phyloP scores from a whole-genome alignment of 164 flowering plant genomes.

The Kalanchoe fedtschenkoi region DNA sequence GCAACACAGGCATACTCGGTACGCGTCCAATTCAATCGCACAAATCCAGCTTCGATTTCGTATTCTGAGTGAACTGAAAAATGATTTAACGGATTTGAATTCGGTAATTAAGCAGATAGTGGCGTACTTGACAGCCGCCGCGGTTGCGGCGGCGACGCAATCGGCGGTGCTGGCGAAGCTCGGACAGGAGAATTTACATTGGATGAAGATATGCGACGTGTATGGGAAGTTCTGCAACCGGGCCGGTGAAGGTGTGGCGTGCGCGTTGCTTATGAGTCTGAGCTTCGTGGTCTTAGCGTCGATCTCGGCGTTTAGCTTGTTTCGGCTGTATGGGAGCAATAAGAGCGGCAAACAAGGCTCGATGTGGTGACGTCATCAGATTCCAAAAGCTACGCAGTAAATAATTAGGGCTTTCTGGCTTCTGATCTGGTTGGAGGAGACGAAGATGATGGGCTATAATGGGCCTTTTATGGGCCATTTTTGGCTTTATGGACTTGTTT shows the following conservation, averaged over 20 bases:
- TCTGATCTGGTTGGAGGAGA: too few species aligned
- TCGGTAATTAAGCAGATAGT: constrained; percentile 32
- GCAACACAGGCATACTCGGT: neutral
- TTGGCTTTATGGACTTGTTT: too few species aligned
- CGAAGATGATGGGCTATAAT: too few species aligned
- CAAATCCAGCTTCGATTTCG: neutral
- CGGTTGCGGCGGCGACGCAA: constrained; percentile 67
- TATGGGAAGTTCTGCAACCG: constrained; percentile 80
- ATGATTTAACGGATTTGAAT: too few species aligned
- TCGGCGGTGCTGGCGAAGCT: constrained; percentile 51
- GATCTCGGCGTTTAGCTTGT: constrained; percentile 81
- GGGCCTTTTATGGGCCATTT: too few species aligned
- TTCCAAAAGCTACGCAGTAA: too few species aligned
- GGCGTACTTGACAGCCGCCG: constrained; percentile 64
- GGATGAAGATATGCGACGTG: constrained; percentile 83
- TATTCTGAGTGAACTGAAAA: too few species aligned
- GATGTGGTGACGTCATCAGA: too few species aligned
- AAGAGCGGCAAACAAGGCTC: too few species aligned
- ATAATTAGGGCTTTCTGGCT: too few species aligned
- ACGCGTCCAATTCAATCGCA: neutral
- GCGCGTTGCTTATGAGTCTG: constrained; percentile 30
- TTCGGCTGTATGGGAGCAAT: constrained; percentile 60
- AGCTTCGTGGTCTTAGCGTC: too few species aligned
- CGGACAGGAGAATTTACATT: constrained; percentile 67
- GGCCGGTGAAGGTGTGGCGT: constrained; percentile 75